phyloP scores from a whole-genome alignment of 1,284 basidiomycete species.

The Pascua sp. region DNA sequence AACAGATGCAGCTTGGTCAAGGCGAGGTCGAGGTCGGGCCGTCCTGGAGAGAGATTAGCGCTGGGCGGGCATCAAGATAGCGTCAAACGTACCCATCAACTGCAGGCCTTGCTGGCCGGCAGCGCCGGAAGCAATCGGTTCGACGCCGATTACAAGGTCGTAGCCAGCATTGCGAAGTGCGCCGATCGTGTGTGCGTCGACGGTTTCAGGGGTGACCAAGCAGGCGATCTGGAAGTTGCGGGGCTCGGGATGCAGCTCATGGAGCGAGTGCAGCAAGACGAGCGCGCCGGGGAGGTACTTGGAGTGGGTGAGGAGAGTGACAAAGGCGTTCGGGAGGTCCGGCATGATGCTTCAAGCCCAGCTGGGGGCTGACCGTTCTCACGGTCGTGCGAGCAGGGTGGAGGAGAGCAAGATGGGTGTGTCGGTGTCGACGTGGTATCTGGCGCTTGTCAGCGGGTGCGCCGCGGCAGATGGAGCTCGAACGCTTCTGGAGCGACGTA shows the following conservation, averaged over 20 bases:
- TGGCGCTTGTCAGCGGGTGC: no score
- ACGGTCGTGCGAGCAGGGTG: no score
- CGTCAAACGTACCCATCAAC: constrained; percentile 68
- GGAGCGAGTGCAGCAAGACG: constrained; percentile 75
- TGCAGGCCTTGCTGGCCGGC: constrained; percentile 60
- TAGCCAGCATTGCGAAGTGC: constrained; percentile 70
- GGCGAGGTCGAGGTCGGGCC: constrained; percentile 83
- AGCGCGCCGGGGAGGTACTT: constrained; percentile 89
- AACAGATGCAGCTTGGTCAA: constrained; percentile 95
- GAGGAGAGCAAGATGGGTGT: no score
- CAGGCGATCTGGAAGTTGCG: constrained; percentile 79
- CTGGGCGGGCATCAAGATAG: neutral
- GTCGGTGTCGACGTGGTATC: no score
- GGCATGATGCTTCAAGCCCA: neutral
- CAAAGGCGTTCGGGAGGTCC: constrained; percentile 60
- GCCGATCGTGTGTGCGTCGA: constrained; percentile 80
- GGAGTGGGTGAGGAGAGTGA: constrained; percentile 84
- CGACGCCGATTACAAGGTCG: constrained; percentile 84
- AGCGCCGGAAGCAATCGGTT: constrained; percentile 65
- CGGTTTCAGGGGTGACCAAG: constrained; percentile 86
- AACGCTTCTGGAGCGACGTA: no score
- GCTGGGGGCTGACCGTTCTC: no score
- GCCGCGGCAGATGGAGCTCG: no score
- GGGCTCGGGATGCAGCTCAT: constrained; percentile 67
- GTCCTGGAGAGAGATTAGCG: constrained; percentile 58